phyloP scores from a whole-genome alignment of 2,329 filamentous ascomycete species.

The Dactylella cylindrospora region DNA sequence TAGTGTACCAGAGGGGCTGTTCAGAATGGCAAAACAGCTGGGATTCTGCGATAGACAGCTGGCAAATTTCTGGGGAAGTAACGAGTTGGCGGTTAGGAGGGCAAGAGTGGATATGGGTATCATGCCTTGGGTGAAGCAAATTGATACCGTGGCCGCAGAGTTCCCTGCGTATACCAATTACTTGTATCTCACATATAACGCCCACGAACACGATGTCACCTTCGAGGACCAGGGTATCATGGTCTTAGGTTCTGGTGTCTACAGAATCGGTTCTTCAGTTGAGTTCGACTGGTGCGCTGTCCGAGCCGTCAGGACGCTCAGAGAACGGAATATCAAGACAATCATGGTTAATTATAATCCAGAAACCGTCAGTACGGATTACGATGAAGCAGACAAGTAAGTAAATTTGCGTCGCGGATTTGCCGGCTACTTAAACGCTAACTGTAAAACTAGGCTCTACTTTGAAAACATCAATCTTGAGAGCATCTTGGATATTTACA shows the following conservation, averaged over 20 bases:
- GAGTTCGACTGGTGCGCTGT: slow-evolving; percentile 99
- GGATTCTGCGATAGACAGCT: slow-evolving; percentile 94
- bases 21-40: slow-evolving; percentile 85
- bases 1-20: slow-evolving; percentile 63
- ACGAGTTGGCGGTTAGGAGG: slow-evolving; percentile 84
- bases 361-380: slow-evolving; percentile 86
- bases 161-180: slow-evolving; percentile 96
- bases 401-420: no score
- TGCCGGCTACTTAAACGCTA: no score
- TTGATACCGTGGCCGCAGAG: slow-evolving; percentile 96
- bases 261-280: slow-evolving; percentile 94
- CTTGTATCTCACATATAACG: slow-evolving; percentile 94
- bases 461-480: slow-evolving; percentile 95
- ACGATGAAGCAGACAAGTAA: slow-evolving; percentile 81
- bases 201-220: slow-evolving; percentile 74
- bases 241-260: slow-evolving; percentile 94
- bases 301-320: slow-evolving; percentile 83
- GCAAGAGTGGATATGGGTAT: slow-evolving; percentile 79
- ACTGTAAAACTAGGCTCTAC: slow-evolving; percentile 62
- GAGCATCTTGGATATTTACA: slow-evolving; percentile 88
- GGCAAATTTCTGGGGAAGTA: slow-evolving; percentile 90
- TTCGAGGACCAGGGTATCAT: slow-evolving; percentile 93
- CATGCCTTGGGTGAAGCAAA: slow-evolving; percentile 90
- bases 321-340: slow-evolving; percentile 82
- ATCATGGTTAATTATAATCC: slow-evolving; percentile 96